These are phyloP conservation scores for Wickerhamomyces bisporus DNA, from an alignment of 805 yeast genomes.

Conservation along the genomic window DNA sequence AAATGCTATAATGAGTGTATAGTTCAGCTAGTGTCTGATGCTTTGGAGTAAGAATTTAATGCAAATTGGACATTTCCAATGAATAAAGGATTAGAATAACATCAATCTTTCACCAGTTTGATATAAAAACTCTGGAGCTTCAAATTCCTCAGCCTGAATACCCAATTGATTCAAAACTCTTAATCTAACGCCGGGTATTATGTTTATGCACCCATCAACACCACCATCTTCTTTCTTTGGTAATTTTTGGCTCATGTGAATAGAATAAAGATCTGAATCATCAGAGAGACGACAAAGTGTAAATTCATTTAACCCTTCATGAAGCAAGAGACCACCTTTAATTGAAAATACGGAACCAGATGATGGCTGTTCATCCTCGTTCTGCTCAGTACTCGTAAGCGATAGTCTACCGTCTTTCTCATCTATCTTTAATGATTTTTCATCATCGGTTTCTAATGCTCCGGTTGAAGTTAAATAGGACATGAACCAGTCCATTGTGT, in stretches of 20 bases:
- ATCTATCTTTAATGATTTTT: conserved; percentile 19
- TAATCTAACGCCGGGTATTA: conserved; percentile 6
- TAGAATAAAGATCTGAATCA: conserved; percentile 2
- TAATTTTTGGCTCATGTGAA: conserved; percentile 5
- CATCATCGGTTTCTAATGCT: conserved; percentile 46
- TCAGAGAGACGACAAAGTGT: conserved; percentile 7
- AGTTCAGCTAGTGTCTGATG: no score
- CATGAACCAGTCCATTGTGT: conserved; percentile 31
- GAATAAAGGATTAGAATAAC: no score
- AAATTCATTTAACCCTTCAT: conserved; percentile 8
- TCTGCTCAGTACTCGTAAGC: not conserved
- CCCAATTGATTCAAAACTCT: conserved; percentile 12
- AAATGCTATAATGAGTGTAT: no score
- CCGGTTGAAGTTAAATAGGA: conserved; percentile 51
- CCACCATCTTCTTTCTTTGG: no score
- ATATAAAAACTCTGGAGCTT: conserved; percentile 16
- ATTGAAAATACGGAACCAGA: conserved; percentile 10
- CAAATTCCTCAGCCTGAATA: conserved; percentile 8
- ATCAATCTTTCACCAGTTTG: conserved; percentile 8
- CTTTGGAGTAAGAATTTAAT: not conserved
- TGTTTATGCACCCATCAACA: conserved; percentile 8
- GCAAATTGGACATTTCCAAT: not conserved
- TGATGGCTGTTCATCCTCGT: not conserved
- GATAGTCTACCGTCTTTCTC: not conserved
- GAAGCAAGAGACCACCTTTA: conserved; percentile 13